Percentiles rank a stretch among this genome's conserved stretches.
These are phyloP conservation scores for Phytophthora agathidicida DNA, from an alignment of 352 stramenopile genomes.

Conservation along the genomic window DNA sequence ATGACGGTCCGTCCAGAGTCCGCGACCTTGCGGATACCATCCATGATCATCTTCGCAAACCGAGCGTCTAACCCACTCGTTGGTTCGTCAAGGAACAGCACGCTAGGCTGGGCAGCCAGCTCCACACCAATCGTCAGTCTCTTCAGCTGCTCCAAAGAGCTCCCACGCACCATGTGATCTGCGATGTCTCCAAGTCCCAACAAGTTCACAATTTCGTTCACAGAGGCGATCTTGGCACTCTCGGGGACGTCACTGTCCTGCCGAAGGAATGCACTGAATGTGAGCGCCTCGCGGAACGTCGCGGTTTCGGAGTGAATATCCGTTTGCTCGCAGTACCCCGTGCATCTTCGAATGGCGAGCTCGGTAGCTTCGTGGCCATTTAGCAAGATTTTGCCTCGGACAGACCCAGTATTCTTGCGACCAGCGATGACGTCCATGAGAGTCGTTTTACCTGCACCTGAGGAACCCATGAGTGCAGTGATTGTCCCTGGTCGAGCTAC, in stretches of 20 bases:
- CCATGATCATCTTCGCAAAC: conserved; percentile 69
- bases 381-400: conserved; percentile 75
- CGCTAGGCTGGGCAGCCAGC: conserved; percentile 67
- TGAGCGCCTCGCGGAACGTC: conserved; percentile 88
- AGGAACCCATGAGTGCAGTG: conserved; percentile 52
- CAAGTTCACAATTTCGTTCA: conserved; percentile 26
- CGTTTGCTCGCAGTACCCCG: conserved; percentile 30
- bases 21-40: conserved; percentile 78
- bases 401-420: conserved; percentile 76
- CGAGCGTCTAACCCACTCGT: conserved; percentile 67
- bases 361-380: conserved; percentile 71
- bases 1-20: conserved; percentile 64
- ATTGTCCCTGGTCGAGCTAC: conserved; percentile 41
- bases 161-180: conserved; percentile 29
- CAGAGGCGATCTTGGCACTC: conserved; percentile 17
- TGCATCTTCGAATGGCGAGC: conserved; percentile 23
- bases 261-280: conserved; percentile 81
- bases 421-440: conserved; percentile 92
- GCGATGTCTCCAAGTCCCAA: conserved; percentile 23
- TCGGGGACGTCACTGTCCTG: conserved; percentile 15
- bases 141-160: conserved; percentile 37
- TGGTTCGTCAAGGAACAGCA: conserved; percentile 41
- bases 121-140: conserved; percentile 40
- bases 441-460: conserved; percentile 41
- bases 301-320: conserved; percentile 39